Percentiles rank a stretch among this genome's conserved stretches.
These are phyloP conservation scores for Penicillium coprophilum DNA, from an alignment of 495 filamentous ascomycete genomes.

Conservation along the genomic window DNA sequence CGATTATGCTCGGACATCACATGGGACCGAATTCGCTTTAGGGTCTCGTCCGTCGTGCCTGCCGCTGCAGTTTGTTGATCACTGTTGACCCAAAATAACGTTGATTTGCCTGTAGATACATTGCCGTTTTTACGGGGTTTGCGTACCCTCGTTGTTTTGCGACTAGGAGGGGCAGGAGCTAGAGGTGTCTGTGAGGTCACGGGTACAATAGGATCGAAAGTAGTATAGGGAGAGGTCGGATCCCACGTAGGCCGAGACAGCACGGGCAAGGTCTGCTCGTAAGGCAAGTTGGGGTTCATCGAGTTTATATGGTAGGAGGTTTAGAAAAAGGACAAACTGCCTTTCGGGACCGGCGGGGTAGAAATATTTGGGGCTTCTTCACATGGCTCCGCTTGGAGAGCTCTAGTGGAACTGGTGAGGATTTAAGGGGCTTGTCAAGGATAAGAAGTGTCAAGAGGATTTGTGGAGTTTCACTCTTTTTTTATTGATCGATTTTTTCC, in stretches of 20 bases:
- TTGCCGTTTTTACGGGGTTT: slow-evolving; percentile 43
- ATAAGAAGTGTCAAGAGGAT: too few species aligned
- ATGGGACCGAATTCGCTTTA: slow-evolving; percentile 52
- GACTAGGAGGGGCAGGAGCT: slow-evolving; percentile 22
- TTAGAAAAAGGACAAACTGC: slow-evolving; percentile 21
- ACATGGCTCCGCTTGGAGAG: slow-evolving; percentile 6
- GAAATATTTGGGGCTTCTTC: slow-evolving; percentile 13
- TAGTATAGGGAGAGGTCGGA: slow-evolving; percentile 11
- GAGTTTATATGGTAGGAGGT: slow-evolving; percentile 9
- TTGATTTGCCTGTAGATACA: slow-evolving; percentile 37
- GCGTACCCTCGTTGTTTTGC: slow-evolving; percentile 36
- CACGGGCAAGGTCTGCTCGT: slow-evolving; percentile 34
- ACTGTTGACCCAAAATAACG: slow-evolving; percentile 49
- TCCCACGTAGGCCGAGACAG: slow-evolving; percentile 24
- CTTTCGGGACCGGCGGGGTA: slow-evolving; percentile 21
- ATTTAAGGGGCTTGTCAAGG: neutral
- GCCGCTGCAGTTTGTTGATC: slow-evolving; percentile 41
- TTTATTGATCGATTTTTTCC: too few species aligned
- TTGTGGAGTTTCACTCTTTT: too few species aligned
- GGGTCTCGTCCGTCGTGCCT: slow-evolving; percentile 45
- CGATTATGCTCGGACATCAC: slow-evolving; percentile 54
- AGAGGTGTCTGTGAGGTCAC: neutral
- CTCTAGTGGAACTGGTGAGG: slow-evolving; percentile 3
- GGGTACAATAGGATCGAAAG: neutral
- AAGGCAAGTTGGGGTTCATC: slow-evolving; percentile 36